Evolutionary conservation across 1,139 yeast genomes (phyloP).

Genomic region (Citeromyces hawaiiensis): DNA sequence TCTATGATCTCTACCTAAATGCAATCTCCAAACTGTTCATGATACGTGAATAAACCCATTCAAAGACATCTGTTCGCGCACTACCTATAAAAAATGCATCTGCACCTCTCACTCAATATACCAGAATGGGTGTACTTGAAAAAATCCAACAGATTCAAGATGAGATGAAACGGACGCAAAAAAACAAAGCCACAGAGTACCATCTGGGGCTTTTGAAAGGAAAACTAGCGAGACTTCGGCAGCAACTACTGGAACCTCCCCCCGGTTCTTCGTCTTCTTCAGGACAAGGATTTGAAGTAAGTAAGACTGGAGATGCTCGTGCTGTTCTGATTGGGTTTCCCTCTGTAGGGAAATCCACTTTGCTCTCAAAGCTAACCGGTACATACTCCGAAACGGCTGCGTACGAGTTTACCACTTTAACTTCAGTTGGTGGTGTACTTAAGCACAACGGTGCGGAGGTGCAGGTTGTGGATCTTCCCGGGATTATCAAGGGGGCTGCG

Average conservation of each 20-base stretch:
- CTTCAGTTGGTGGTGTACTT: slow-evolving; percentile 91
- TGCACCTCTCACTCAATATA: background rate
- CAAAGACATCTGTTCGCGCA: too few relatives aligned
- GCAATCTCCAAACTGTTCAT: too few relatives aligned
- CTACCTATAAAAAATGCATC: too few relatives aligned
- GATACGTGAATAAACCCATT: too few relatives aligned
- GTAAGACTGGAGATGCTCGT: slow-evolving; percentile 93
- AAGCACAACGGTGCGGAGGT: slow-evolving; percentile 95
- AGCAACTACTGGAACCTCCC: slow-evolving; percentile 84
- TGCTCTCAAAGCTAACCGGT: slow-evolving; percentile 75
- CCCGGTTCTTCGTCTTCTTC: slow-evolving; percentile 49
- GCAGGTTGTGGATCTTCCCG: slow-evolving; percentile 92
- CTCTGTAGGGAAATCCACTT: slow-evolving; percentile 91
- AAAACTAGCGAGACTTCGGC: slow-evolving; percentile 84
- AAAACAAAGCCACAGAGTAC: slow-evolving; percentile 95
- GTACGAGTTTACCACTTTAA: slow-evolving; percentile 89
- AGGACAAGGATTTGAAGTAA: slow-evolving; percentile 91
- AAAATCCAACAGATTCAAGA: slow-evolving; percentile 85
- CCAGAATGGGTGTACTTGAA: slow-evolving; percentile 25
- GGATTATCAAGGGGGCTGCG: slow-evolving; percentile 92
- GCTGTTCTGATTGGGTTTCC: slow-evolving; percentile 95
- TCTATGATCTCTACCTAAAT: too few relatives aligned
- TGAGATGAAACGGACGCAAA: slow-evolving; percentile 90
- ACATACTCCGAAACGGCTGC: slow-evolving; percentile 93
- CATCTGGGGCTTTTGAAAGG: slow-evolving; percentile 92